Percentiles rank a stretch among this genome's conserved stretches.
These are phyloP conservation scores for Stenogyne calaminthoides DNA, from an alignment of 305 asterid species.

Conservation along the genomic window DNA sequence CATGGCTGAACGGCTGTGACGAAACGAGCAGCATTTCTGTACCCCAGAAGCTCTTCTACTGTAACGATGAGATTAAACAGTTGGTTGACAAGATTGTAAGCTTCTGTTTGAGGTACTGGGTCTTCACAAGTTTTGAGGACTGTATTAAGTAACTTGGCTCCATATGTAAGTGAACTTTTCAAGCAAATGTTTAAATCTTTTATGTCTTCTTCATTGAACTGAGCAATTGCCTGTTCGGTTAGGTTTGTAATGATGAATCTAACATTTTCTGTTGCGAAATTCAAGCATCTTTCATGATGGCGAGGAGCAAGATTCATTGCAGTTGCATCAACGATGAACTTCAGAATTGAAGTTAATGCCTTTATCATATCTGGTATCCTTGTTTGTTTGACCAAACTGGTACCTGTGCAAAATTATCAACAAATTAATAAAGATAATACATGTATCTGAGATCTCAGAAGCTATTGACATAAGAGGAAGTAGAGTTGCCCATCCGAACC, in stretches of 20 bases:
- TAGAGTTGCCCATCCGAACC: no score
- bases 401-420: slow-evolving; percentile 43
- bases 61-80: slow-evolving; percentile 58
- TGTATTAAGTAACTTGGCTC: slow-evolving; percentile 67
- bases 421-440: slow-evolving; percentile 15
- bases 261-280: slow-evolving; percentile 49
- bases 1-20: slow-evolving; percentile 61
- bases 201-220: slow-evolving; percentile 50
- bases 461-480: background rate
- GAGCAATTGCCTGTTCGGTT: slow-evolving; percentile 42
- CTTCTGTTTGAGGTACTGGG: slow-evolving; percentile 39
- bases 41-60: slow-evolving; percentile 71
- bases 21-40: slow-evolving; percentile 59
- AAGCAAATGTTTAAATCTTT: slow-evolving; percentile 55
- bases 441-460: slow-evolving; percentile 1
- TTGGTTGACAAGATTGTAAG: slow-evolving; percentile 56
- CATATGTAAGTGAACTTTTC: slow-evolving; percentile 78
- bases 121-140: slow-evolving; percentile 55
- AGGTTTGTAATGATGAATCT: slow-evolving; percentile 54
- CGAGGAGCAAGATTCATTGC: slow-evolving; percentile 45
- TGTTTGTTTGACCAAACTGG: slow-evolving; percentile 31
- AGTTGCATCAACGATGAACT: slow-evolving; percentile 74
- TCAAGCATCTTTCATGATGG: slow-evolving; percentile 57
- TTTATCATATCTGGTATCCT: slow-evolving; percentile 49
- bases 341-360: slow-evolving; percentile 65